phyloP scores from a whole-genome alignment of 305 asterid genomes.

The Fraxinus ornus region DNA sequence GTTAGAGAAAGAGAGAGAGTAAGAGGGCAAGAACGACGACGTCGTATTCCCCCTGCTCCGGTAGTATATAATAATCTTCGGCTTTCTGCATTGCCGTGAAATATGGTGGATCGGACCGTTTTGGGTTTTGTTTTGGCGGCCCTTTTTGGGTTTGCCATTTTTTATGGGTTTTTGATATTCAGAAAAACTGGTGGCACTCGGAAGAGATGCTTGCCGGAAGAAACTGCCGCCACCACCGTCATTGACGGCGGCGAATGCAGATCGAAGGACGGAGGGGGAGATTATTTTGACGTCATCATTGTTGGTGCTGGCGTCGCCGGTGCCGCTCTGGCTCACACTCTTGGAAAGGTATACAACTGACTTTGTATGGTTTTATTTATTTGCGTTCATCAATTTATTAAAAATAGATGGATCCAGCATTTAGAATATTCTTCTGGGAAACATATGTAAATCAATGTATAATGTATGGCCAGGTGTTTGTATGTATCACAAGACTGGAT shows the following conservation, averaged over 20 bases:
- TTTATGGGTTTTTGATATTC: slow-evolving; percentile 24
- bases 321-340: slow-evolving; percentile 91
- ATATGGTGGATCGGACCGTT: slow-evolving; percentile 35
- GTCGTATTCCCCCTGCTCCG: background rate
- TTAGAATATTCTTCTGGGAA: background rate
- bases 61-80: background rate
- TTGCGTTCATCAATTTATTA: background rate
- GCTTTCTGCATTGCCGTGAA: slow-evolving; percentile 41
- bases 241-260: slow-evolving; percentile 43
- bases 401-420: background rate
- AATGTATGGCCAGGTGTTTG: background rate
- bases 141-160: slow-evolving; percentile 24
- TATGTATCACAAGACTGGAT: background rate
- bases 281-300: slow-evolving; percentile 50
- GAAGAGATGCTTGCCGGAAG: slow-evolving; percentile 14
- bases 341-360: slow-evolving; percentile 57
- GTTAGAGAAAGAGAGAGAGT: background rate
- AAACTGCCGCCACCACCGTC: slow-evolving; percentile 37
- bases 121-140: slow-evolving; percentile 29
- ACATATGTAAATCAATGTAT: background rate
- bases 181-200: slow-evolving; percentile 21
- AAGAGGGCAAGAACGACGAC: background rate
- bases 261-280: slow-evolving; percentile 34
- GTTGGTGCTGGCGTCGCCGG: slow-evolving; percentile 97
- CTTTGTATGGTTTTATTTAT: background rate